These are phyloP conservation scores for Monotropa hypopitys DNA, from an alignment of 179 eudicot genomes.

Conservation along the genomic window DNA sequence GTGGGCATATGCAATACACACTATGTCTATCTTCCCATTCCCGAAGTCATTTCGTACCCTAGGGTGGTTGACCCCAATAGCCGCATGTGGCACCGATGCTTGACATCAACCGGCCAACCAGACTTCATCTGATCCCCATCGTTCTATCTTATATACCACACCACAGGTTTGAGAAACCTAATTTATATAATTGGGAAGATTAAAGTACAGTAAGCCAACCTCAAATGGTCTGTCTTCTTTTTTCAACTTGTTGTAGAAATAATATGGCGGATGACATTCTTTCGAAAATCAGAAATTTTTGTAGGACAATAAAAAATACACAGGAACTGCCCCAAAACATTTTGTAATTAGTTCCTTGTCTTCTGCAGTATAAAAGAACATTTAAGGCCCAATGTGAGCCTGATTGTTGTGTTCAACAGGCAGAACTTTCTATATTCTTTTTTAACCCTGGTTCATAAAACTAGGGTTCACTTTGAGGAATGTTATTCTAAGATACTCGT, in stretches of 20 bases:
- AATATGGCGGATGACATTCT: neutral
- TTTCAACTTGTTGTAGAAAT: neutral
- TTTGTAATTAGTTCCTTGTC: constrained; percentile 10
- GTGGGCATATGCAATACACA: constrained; percentile 96
- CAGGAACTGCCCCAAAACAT: neutral
- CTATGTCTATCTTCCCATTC: constrained; percentile 90
- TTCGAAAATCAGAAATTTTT: neutral
- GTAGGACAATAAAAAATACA: neutral
- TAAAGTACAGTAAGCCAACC: neutral
- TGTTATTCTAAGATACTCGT: neutral
- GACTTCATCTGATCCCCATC: constrained; percentile 38
- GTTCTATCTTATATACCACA: neutral
- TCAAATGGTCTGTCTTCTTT: neutral
- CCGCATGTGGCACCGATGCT: constrained; percentile 99
- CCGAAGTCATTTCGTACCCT: constrained; percentile 82
- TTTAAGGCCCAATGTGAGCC: neutral
- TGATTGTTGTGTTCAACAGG: neutral
- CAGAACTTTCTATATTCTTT: neutral
- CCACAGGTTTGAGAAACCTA: constrained; percentile 1
- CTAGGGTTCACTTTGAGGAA: neutral
- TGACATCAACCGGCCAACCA: constrained; percentile 97
- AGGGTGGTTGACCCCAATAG: constrained; percentile 78
- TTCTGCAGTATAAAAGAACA: neutral
- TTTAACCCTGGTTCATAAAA: neutral
- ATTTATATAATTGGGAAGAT: constrained; percentile 2